A percentile compares a stretch with the other conserved stretches of the same genome.
Evolutionary conservation across 73 alveolate species (phyloP).

Genomic region (Paramecium tetraurelia): DNA sequence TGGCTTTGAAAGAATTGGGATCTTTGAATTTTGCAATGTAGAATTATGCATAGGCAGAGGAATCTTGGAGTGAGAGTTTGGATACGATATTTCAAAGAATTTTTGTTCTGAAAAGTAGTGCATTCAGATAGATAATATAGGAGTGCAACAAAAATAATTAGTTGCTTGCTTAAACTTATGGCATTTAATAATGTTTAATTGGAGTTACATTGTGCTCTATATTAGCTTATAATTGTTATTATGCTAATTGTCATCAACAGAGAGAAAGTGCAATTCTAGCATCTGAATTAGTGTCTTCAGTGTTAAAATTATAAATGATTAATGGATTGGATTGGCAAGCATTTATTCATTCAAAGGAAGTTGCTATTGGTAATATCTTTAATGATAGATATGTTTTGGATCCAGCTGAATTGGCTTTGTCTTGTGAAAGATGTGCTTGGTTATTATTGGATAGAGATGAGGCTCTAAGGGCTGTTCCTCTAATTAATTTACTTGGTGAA

Average conservation of each 20-base stretch:
- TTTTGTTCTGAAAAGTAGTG: constrained; percentile 71
- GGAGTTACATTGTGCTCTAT: constrained; percentile 20
- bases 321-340: constrained; percentile 41
- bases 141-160: constrained; percentile 50
- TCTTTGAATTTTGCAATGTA: constrained; percentile 79
- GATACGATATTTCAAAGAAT: constrained; percentile 91
- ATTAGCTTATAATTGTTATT: constrained; percentile 46
- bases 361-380: constrained; percentile 66
- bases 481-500: constrained; percentile 87
- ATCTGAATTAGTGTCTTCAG: constrained; percentile 52
- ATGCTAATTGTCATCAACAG: neutral
- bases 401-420: constrained; percentile 80
- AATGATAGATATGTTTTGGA: constrained; percentile 77
- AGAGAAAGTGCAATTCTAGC: constrained; percentile 48
- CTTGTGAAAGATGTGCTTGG: constrained; percentile 81
- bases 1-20: constrained; percentile 89
- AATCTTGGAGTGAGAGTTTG: constrained; percentile 91
- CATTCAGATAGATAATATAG: constrained; percentile 74
- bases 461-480: constrained; percentile 86
- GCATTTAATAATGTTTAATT: constrained; percentile 68
- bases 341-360: neutral
- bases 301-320: neutral
- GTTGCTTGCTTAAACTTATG: constrained; percentile 63
- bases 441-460: constrained; percentile 82
- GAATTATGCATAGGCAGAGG: constrained; percentile 84